These are phyloP conservation scores for Penicillium brasilianum DNA, from an alignment of 2,329 filamentous ascomycete species.

Conservation along the genomic window DNA sequence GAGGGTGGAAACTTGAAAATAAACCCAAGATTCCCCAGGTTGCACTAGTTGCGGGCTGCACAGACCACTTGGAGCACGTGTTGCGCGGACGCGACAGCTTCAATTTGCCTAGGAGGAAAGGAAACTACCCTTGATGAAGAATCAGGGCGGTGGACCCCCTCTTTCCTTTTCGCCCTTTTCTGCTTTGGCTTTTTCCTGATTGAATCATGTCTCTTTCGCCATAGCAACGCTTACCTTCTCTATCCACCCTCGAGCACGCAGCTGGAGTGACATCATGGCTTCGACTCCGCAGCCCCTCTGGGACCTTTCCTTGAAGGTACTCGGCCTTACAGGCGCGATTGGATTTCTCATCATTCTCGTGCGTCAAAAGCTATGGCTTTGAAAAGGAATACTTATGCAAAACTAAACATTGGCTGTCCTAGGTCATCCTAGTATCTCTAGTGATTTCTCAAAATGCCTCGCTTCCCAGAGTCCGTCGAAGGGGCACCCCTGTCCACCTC, in stretches of 20 bases:
- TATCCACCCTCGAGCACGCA: neutral
- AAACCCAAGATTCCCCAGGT: conserved; percentile 11
- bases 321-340: conserved; percentile 15
- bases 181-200: neutral
- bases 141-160: neutral
- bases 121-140: neutral
- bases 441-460: conserved; percentile 37
- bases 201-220: conserved; percentile 5
- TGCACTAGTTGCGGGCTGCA: conserved; percentile 10
- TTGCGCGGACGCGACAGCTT: conserved; percentile 23
- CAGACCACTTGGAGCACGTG: conserved; percentile 29
- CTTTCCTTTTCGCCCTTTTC: neutral
- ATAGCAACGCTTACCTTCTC: conserved; percentile 2
- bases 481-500: conserved; percentile 59
- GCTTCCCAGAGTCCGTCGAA: conserved; percentile 38
- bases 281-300: conserved; percentile 10
- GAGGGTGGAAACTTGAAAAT: conserved; percentile 20
- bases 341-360: conserved; percentile 17
- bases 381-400: neutral
- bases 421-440: conserved; percentile 36
- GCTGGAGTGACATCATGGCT: conserved; percentile 27
- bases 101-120: conserved; percentile 15
- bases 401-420: conserved; percentile 18
- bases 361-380: conserved; percentile 6
- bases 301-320: conserved; percentile 14